phyloP scores from a whole-genome alignment of 1,139 yeast species.

The Barnettozyma hawaiiensis region DNA sequence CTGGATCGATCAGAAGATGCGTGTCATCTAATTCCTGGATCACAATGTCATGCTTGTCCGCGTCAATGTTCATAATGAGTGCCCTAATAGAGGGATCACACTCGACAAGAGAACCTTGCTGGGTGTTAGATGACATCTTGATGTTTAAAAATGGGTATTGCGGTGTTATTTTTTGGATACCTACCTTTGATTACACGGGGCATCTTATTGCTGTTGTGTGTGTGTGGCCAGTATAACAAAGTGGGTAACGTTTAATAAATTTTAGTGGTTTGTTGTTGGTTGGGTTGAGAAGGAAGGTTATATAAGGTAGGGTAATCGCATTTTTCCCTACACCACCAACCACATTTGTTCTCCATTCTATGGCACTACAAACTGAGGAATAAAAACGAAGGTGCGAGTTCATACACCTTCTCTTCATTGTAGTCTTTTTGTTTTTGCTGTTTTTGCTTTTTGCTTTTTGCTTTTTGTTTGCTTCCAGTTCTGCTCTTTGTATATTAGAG shows the following conservation, averaged over 20 bases:
- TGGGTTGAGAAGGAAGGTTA: no score
- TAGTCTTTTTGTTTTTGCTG: no score
- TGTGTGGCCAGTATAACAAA: background rate
- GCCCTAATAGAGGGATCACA: constrained; percentile 93
- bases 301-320: no score
- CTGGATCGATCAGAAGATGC: constrained; percentile 74
- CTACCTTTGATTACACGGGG: constrained; percentile 36
- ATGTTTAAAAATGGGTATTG: no score
- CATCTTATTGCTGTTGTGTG: constrained; percentile 23
- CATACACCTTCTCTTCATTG: no score
- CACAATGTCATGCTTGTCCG: constrained; percentile 66
- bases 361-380: no score
- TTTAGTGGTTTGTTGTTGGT: no score
- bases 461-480: background rate
- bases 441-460: no score
- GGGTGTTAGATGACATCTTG: constrained; percentile 1
- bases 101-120: constrained; percentile 33
- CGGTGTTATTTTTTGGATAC: constrained; percentile 3
- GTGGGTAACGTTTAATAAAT: no score
- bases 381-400: no score
- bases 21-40: constrained; percentile 86
- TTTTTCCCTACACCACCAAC: no score
- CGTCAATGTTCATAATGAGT: constrained; percentile 72
- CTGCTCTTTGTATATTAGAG: background rate
- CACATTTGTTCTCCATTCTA: no score